Base-by-base conservation (phyloP, 2,329 filamentous ascomycete genomes). In the Cordyceps pruinosa region DNA sequence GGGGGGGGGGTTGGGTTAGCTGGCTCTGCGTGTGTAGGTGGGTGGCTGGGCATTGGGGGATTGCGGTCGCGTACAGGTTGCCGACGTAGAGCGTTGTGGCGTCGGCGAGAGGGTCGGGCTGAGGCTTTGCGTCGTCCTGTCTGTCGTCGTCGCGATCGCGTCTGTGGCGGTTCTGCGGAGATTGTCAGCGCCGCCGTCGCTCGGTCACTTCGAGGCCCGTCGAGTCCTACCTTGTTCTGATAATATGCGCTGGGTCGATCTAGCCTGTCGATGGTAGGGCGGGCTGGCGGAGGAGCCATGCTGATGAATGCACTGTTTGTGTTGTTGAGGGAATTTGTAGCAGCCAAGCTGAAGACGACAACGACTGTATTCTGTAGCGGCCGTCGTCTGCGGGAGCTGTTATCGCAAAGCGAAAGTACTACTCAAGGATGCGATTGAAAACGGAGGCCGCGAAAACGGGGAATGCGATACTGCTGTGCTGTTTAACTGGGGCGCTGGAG, bases 71-170 rank as follows among this genome's bases (percentile, higher is more conserved):
- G 57, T 78, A 95, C 83, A 99, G 79, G 72, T 99, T 99, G 66
- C 94, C 94, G 47, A 99, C 93, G 69, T 99, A 99, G 70, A 99
- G 89, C 0, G 94, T 99, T 9, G 93, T 92, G 41, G 94, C 91
- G 70, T 94, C 80, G 62, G 84, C 88, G 59, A 99, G 79, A 61
- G 90, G 90, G 63, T 96, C 90, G 53, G 60, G 67, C 5, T 64
- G 60, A 8, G 69, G 68, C 60, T 90, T 86, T 45, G 82, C 74
- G 25, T 66, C 63, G 7, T 75, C 71, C 25, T 28, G 74, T 75
- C 46, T 80, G 35, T 81, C 78, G 44, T 80, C 80, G 52, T 84
- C 80, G 47, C 79, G 81, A 63, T 88, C 81, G 62, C 82, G 79
- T 68, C 84, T 85, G 69, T 85, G 85, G 74, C 90, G 91, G 73